Evolutionary conservation across 2,329 filamentous ascomycete species (phyloP), one percentile per base, ranked within the genome.

Genomic region (Zasmidium cellare): DNA sequence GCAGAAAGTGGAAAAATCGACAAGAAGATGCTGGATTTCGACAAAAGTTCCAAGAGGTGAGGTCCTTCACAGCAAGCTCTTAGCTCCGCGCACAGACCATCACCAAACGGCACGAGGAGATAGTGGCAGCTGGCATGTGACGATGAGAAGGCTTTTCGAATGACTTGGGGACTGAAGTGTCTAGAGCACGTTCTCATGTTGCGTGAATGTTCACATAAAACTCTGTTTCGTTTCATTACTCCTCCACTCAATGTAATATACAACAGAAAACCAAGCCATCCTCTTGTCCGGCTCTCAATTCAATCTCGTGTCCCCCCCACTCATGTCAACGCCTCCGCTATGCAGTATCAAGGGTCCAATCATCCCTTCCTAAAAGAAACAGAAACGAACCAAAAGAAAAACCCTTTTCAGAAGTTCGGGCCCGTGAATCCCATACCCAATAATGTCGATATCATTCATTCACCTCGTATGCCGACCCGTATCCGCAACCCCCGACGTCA

Each of bases 401-500:
- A n/a, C n/a, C 25, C 25, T 28, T 11, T 28, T 11, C 25, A 28
- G n/a, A n/a, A 28, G 5, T 5, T 28, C 25, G 25, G 25, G 5
- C 25, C 25, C 25, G 25, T 28, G 25, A 11, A 28, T 28, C 25
- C 25, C 35, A 41, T 41, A 41, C 16, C 35, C 35, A 9, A 7
- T 14, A 11, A 28, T 41, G 35, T 41, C n/a, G 23, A 25, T 24
- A 51, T 52, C 35, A 45, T 14, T 28, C 25, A 28, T 6, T 35
- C n/a, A 19, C 28, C 22, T 16, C 31, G 31, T n/a, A n/a, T n/a
- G n/a, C n/a, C 22, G 38, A 2, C 22, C 50, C 19, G 35, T 46
- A 28, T 45, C 46, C 11, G 53, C 46, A 18, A 44, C 22, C 2
- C 46, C 53, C 35, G 45, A 49, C 53, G 53, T 55, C 9, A 55